Conservation (phyloP, 192 early-diverging fungal species). For the Linnemannia exigua region DNA sequence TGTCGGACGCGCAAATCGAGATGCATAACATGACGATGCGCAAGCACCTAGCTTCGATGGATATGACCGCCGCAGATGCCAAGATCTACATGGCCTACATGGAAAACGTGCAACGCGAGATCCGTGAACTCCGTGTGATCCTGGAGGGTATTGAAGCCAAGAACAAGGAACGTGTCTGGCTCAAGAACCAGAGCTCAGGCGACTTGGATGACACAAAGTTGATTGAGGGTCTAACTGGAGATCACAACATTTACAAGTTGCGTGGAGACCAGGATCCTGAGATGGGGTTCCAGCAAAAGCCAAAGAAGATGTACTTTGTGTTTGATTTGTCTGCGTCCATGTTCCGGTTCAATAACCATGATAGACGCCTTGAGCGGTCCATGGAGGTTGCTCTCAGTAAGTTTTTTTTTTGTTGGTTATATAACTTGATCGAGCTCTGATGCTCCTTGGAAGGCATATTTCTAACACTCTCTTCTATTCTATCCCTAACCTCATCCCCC, state of each 20-base stretch:
- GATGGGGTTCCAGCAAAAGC: slow-evolving; percentile 77
- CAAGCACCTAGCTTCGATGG: slow-evolving; percentile 75
- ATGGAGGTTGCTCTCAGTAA: slow-evolving; percentile 73
- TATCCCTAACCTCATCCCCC: neutral
- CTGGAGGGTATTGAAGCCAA: slow-evolving; percentile 83
- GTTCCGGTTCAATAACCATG: slow-evolving; percentile 76
- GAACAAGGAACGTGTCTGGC: slow-evolving; percentile 87
- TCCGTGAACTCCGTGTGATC: slow-evolving; percentile 82
- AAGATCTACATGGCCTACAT: slow-evolving; percentile 68
- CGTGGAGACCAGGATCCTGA: slow-evolving; percentile 84
- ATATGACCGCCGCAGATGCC: slow-evolving; percentile 80
- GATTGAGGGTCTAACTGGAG: slow-evolving; percentile 83
- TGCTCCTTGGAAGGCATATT: too few species aligned
- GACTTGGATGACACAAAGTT: slow-evolving; percentile 87
- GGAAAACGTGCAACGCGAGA: slow-evolving; percentile 74
- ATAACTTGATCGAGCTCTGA: too few species aligned
- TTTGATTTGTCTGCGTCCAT: slow-evolving; percentile 85
- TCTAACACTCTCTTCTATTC: neutral
- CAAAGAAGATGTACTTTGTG: slow-evolving; percentile 82
- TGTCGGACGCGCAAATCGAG: slow-evolving; percentile 61
- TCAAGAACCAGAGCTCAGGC: slow-evolving; percentile 83
- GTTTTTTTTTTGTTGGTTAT: slow-evolving; percentile 7
- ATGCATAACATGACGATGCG: slow-evolving; percentile 81
- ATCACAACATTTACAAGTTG: slow-evolving; percentile 82
- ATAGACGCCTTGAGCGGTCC: slow-evolving; percentile 71